A percentile compares a stretch with the other conserved stretches of the same genome.
Conservation (phyloP, 345 rosid species). For the Mercurialis annua region DNA sequence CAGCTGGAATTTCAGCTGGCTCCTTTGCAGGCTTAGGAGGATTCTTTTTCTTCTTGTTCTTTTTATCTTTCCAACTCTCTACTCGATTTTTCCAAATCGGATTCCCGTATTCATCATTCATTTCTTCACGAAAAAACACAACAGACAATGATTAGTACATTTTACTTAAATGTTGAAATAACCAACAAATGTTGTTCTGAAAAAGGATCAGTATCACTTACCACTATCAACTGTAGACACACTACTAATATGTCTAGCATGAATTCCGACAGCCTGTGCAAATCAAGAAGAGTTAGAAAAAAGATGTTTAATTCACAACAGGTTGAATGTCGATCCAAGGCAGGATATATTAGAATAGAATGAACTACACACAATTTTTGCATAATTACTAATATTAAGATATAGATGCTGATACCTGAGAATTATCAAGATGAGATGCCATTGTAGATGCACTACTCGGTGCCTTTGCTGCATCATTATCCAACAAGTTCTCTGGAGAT, state of each 20-base stretch:
- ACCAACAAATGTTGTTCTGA: neutral
- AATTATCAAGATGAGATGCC: slow-evolving; percentile 44
- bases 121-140: slow-evolving; percentile 42
- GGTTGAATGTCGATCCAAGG: neutral
- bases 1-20: slow-evolving; percentile 60
- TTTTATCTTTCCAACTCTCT: slow-evolving; percentile 97
- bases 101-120: slow-evolving; percentile 78
- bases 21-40: slow-evolving; percentile 52
- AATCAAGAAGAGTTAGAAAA: slow-evolving; percentile 21
- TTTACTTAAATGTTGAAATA: slow-evolving; percentile 5
- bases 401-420: slow-evolving; percentile 40
- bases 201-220: slow-evolving; percentile 25
- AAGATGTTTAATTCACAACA: slow-evolving; percentile 12
- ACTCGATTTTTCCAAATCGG: slow-evolving; percentile 98
- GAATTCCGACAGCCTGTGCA: slow-evolving; percentile 70
- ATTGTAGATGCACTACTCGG: slow-evolving; percentile 35
- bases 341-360: neutral
- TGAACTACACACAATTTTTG: neutral
- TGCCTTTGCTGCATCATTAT: slow-evolving; percentile 48
- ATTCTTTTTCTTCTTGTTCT: slow-evolving; percentile 71
- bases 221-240: slow-evolving; percentile 92
- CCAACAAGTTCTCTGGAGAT: slow-evolving; percentile 53
- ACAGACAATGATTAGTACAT: slow-evolving; percentile 3
- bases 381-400: neutral
- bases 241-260: slow-evolving; percentile 89